These are phyloP conservation scores for Ministeria vibrans DNA, from an alignment of 78 protist genomes.

Conservation along the genomic window DNA sequence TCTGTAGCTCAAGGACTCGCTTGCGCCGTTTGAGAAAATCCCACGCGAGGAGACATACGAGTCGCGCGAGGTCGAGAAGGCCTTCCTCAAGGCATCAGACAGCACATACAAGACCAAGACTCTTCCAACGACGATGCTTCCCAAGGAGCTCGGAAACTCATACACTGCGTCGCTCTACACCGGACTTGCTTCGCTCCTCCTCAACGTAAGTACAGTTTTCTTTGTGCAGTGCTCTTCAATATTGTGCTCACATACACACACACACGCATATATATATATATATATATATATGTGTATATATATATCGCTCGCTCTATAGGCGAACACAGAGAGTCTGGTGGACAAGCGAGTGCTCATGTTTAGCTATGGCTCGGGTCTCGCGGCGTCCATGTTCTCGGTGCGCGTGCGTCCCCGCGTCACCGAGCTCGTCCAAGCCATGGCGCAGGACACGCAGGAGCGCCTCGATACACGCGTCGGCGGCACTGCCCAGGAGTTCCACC, in stretches of 20 bases:
- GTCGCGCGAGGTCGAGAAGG: conserved; percentile 59
- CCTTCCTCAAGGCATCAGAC: conserved; percentile 29
- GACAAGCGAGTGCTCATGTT: conserved; percentile 77
- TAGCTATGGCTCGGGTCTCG: conserved; percentile 92
- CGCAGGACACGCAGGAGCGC: conserved; percentile 37
- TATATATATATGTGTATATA: too few species aligned
- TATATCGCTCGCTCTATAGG: too few species aligned
- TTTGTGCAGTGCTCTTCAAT: background rate
- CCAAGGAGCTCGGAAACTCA: conserved; percentile 83
- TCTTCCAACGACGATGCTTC: conserved; percentile 46
- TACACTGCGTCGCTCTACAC: conserved; percentile 87
- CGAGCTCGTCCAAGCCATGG: conserved; percentile 18
- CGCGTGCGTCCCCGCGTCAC: conserved; percentile 37
- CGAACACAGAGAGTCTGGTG: conserved; percentile 18
- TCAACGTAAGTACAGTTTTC: background rate
- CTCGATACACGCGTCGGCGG: conserved; percentile 38
- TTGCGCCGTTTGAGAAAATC: background rate
- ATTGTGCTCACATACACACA: background rate
- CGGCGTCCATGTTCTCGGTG: conserved; percentile 78
- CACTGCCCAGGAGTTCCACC: conserved; percentile 46
- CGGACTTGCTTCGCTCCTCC: conserved; percentile 71
- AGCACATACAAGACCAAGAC: conserved; percentile 45
- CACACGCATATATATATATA: background rate
- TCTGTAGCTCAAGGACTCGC: background rate
- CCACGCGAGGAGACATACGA: conserved; percentile 44